Conservation (phyloP, 192 early-diverging fungal species). For the Paraglomus brasilianum region DNA sequence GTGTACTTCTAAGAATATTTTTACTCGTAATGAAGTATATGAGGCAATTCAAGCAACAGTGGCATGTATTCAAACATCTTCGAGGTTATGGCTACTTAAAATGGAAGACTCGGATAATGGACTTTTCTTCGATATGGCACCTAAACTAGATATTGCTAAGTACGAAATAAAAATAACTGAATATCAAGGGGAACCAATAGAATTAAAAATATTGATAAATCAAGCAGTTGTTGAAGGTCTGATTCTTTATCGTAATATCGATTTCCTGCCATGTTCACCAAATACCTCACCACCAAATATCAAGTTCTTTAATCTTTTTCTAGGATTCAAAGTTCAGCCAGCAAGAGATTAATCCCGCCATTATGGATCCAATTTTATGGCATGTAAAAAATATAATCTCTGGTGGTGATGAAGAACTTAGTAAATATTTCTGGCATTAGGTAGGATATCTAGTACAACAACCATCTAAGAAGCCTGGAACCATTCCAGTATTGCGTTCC, state of each 20-base stretch:
- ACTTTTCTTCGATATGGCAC: neutral
- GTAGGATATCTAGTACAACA: neutral
- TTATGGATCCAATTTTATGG: conserved; percentile 2
- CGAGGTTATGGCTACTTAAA: conserved; percentile 19
- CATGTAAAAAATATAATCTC: conserved; percentile 5
- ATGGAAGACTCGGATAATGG: conserved; percentile 9
- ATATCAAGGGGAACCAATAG: neutral
- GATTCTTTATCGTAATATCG: conserved; percentile 21
- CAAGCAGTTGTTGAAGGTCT: conserved; percentile 6
- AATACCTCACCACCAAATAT: neutral
- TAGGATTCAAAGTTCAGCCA: conserved; percentile 13
- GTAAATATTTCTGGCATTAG: conserved; percentile 16
- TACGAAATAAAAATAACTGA: conserved; percentile 10
- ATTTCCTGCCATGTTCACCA: neutral
- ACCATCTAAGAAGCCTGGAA: neutral
- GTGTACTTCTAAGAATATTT: neutral
- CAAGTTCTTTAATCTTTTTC: conserved; percentile 11
- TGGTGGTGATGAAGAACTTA: neutral
- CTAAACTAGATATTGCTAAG: neutral
- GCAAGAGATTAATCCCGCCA: conserved; percentile 8
- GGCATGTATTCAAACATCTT: conserved; percentile 18
- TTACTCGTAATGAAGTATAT: neutral
- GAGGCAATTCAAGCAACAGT: conserved; percentile 3
- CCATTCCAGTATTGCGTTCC: neutral
- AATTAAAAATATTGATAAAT: conserved; percentile 4